phyloP scores from a whole-genome alignment of 1,284 basidiomycete species.

The Abortiporus biennis region DNA sequence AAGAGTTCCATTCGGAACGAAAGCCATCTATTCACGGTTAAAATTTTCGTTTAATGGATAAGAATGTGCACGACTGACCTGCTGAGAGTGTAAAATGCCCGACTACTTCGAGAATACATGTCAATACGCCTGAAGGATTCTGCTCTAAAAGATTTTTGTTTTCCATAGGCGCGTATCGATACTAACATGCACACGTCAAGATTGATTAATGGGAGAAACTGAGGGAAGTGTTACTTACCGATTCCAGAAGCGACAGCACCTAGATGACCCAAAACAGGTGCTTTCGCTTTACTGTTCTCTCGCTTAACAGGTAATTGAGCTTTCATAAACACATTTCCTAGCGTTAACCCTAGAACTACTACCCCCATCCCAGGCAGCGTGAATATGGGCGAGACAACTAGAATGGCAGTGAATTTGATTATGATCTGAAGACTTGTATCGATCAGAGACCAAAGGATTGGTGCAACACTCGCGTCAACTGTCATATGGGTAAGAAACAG shows the following conservation, averaged over 20 bases:
- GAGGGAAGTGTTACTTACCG: conserved; percentile 28
- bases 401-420: conserved; percentile 32
- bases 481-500: neutral
- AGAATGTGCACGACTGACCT: too few relatives aligned
- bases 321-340: conserved; percentile 48
- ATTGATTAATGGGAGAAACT: neutral
- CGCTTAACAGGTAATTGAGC: conserved; percentile 42
- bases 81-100: conserved; percentile 45
- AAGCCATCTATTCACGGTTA: too few relatives aligned
- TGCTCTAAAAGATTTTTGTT: conserved; percentile 33
- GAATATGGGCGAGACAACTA: conserved; percentile 34
- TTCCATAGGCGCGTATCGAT: conserved; percentile 52
- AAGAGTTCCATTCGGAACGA: conserved; percentile 33
- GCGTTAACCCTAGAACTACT: conserved; percentile 32
- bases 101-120: conserved; percentile 33
- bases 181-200: conserved; percentile 25
- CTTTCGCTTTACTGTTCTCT: conserved; percentile 27
- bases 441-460: conserved; percentile 26
- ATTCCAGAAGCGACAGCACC: conserved; percentile 60
- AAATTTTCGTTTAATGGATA: too few relatives aligned
- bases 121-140: conserved; percentile 39
- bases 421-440: conserved; percentile 21
- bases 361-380: conserved; percentile 29
- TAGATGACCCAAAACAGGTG: conserved; percentile 61
- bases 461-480: conserved; percentile 26